Conservation (phyloP, 495 filamentous ascomycete genomes). For the Penicillium bialowiezense region DNA sequence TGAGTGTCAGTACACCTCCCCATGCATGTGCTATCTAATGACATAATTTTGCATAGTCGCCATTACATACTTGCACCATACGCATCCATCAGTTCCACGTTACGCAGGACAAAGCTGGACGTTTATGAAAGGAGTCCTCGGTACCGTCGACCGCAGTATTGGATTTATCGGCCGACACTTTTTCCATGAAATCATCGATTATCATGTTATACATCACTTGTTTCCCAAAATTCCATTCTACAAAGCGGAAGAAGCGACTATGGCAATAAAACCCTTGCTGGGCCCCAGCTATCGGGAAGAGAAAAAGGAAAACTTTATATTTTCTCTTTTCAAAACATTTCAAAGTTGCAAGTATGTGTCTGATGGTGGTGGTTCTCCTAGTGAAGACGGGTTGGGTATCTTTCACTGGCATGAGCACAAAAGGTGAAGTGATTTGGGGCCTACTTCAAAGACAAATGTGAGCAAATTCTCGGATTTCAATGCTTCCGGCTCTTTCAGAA, state of each 20-base stretch:
- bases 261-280: neutral
- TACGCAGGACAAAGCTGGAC: conserved; percentile 70
- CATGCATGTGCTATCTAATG: neutral
- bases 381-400: too few species aligned
- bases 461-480: too few species aligned
- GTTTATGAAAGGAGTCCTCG: conserved; percentile 66
- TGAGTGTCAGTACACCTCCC: conserved; percentile 2
- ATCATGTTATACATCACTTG: conserved; percentile 80
- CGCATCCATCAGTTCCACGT: conserved; percentile 74
- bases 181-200: conserved; percentile 79
- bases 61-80: conserved; percentile 83
- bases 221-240: conserved; percentile 78
- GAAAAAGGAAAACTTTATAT: too few species aligned
- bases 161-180: conserved; percentile 74
- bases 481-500: too few species aligned
- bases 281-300: neutral
- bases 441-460: too few species aligned
- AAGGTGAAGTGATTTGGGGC: too few species aligned
- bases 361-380: too few species aligned
- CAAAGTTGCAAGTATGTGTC: too few species aligned
- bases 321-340: too few species aligned
- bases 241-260: conserved; percentile 32
- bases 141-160: neutral
- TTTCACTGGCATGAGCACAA: too few species aligned
- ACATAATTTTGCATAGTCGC: conserved; percentile 40